Base-by-base conservation (phyloP, 2,329 filamentous ascomycete genomes). In the Epichloe baconii region DNA sequence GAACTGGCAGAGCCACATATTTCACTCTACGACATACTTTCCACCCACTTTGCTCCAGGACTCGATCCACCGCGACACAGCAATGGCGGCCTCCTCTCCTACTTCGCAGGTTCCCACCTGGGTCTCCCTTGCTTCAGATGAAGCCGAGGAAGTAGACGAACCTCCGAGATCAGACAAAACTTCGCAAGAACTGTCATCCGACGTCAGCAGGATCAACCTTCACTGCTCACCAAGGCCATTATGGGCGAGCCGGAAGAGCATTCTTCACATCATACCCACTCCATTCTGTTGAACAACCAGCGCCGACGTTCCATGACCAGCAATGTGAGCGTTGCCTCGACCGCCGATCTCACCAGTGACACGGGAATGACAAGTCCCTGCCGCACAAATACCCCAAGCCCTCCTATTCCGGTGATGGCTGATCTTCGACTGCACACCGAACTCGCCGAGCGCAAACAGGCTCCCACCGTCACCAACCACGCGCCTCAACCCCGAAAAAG, bases 271-370 rank as follows among this genome's bases (percentile, higher is more conserved):
- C 69, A 67, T 44, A 58, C 62, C 44, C 65, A 66, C 36, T 66
- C 69, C 12, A 62, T 66, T 43, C 58, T 68, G 41, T 57, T 60
- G n/a, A 61, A 60, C 49, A 64, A 62, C 21, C 64, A 68, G 36
- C 70, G 77, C 53, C 71, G 76, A 58, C 74, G 81, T 53, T 91
- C 86, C 54, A 82, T 85, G 59, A 85, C 83, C 64, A 94, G 88
- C 72, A 91, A 84, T 62, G 72, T 82, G 58, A 95, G 89, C 69
- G 70, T 85, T 53, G 77, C 86, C 44, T 95, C 90, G 2, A 94
- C 88, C 3, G 86, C 86, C 38, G 91, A 96, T 57, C 75, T 97
- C 52, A 96, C 89, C n/a, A 96, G 90, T 67, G 93, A 96, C 62
- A 93, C 87, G 52, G 90, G 88, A 53, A 71, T 94, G 53, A 95